These are phyloP conservation scores for Leccinum holopus DNA, from an alignment of 1,284 basidiomycete species.

Conservation along the genomic window DNA sequence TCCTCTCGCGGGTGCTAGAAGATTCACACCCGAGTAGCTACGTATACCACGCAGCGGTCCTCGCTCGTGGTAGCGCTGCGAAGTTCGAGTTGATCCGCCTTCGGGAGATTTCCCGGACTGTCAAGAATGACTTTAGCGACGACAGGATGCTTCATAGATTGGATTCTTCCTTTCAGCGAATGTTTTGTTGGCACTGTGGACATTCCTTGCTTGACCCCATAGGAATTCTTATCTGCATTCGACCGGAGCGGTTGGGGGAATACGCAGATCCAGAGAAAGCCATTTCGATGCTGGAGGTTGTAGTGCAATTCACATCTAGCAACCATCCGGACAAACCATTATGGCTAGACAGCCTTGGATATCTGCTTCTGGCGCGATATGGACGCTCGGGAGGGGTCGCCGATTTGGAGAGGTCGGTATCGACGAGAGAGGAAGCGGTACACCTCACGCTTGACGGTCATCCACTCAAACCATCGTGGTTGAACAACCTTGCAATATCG, in stretches of 20 bases:
- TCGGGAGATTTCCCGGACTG: no score
- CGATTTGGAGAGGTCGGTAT: not conserved
- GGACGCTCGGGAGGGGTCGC: not conserved
- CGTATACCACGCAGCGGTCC: not conserved
- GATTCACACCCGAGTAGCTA: not conserved
- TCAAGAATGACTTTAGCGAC: not conserved
- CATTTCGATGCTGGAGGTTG: not conserved
- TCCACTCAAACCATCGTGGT: not conserved
- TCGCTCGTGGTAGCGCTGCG: not conserved
- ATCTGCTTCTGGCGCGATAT: not conserved
- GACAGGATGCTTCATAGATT: not conserved
- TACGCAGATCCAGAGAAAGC: not conserved
- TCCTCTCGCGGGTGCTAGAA: not conserved
- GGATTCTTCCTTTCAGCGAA: not conserved
- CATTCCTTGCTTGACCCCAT: not conserved
- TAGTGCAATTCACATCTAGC: not conserved
- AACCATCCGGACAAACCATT: not conserved
- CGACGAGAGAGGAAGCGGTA: not conserved
- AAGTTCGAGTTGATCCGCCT: not conserved
- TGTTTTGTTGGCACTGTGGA: not conserved
- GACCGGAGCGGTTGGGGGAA: not conserved
- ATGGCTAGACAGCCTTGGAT: not conserved
- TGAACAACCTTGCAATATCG: not conserved
- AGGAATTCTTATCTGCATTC: not conserved
- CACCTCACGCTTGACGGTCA: not conserved